phyloP scores from a whole-genome alignment of 768 basidiomycete genomes.

The Russula vinacea region DNA sequence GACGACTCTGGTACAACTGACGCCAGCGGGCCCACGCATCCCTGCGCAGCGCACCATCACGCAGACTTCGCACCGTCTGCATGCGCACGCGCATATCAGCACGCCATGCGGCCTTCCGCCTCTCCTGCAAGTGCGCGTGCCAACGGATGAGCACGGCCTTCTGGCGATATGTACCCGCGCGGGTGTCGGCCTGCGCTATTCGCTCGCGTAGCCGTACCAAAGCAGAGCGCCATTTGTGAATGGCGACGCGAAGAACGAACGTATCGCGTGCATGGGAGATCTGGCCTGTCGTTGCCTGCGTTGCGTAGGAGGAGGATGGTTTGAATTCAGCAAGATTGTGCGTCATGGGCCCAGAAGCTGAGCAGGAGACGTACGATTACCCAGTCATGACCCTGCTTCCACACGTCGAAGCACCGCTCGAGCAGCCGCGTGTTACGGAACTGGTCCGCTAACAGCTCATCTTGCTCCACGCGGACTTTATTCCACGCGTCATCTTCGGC shows the following conservation, averaged over 20 bases:
- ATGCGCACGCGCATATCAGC: conserved; percentile 70
- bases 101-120: conserved; percentile 58
- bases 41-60: conserved; percentile 50
- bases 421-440: conserved; percentile 62
- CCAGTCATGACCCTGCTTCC: conserved; percentile 71
- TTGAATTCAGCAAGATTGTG: conserved; percentile 2
- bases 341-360: conserved; percentile 17
- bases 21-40: conserved; percentile 69
- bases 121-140: conserved; percentile 53
- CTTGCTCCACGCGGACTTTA: conserved; percentile 64
- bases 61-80: conserved; percentile 55
- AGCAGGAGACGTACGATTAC: conserved; percentile 53
- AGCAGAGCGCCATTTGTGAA: conserved; percentile 60
- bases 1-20: conserved; percentile 49
- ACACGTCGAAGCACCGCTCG: conserved; percentile 71
- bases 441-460: conserved; percentile 67
- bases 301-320: neutral
- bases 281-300: conserved; percentile 68
- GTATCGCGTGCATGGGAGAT: conserved; percentile 65
- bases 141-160: conserved; percentile 48
- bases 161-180: conserved; percentile 47
- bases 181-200: conserved; percentile 42
- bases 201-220: conserved; percentile 40
- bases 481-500: conserved; percentile 78
- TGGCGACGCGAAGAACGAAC: conserved; percentile 53